phyloP scores from a whole-genome alignment of 352 stramenopile species.

The Phytophthora fragariaefolia region DNA sequence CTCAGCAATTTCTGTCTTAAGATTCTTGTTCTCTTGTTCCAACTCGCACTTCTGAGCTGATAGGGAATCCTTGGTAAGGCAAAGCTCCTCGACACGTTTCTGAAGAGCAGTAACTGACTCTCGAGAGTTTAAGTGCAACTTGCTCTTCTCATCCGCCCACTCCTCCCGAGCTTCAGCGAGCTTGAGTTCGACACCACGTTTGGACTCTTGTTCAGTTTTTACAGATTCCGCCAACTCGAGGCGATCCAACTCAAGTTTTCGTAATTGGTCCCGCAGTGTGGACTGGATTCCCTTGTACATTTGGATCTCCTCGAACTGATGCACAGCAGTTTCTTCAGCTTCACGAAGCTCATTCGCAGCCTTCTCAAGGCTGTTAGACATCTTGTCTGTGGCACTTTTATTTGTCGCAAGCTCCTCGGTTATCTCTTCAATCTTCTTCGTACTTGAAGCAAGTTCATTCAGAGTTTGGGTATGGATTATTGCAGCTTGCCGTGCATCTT shows the following conservation, averaged over 20 bases:
- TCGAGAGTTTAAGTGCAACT: conserved; percentile 22
- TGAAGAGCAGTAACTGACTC: conserved; percentile 27
- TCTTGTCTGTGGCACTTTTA: conserved; percentile 5
- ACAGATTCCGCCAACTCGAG: conserved; percentile 31
- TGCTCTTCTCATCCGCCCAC: conserved; percentile 34
- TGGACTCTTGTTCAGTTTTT: conserved; percentile 40
- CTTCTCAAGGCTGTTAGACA: conserved; percentile 31
- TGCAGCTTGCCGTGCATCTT: conserved; percentile 24
- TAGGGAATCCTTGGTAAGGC: conserved; percentile 7
- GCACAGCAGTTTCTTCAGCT: conserved; percentile 22
- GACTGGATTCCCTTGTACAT: conserved; percentile 40
- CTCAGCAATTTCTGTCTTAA: conserved; percentile 21
- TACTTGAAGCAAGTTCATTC: conserved; percentile 24
- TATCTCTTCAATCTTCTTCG: conserved; percentile 29
- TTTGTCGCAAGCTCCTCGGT: conserved; percentile 26
- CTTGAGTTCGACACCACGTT: conserved; percentile 29
- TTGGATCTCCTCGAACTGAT: conserved; percentile 28
- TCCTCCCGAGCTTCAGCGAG: conserved; percentile 22
- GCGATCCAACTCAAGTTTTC: conserved; percentile 38
- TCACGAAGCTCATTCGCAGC: conserved; percentile 24
- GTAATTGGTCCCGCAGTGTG: conserved; percentile 34
- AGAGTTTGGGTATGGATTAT: conserved; percentile 10
- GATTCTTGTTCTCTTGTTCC: conserved; percentile 25
- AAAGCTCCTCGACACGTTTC: conserved; percentile 29
- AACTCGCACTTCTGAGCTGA: conserved; percentile 24